Conservation (phyloP, 139 green algal genomes). For the Ettlia oleoabundans region DNA sequence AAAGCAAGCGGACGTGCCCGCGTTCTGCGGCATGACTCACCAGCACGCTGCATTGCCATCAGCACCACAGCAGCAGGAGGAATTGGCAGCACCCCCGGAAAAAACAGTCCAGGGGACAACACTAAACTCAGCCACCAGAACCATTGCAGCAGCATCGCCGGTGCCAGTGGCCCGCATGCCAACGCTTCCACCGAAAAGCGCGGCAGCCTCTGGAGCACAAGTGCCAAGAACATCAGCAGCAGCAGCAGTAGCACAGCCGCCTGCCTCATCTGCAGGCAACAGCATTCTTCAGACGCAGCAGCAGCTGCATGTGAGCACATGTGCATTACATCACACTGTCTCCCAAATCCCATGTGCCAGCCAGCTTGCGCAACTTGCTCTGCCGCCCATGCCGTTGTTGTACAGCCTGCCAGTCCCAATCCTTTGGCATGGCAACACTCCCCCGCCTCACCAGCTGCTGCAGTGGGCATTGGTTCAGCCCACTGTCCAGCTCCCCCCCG, state of each 20-base stretch:
- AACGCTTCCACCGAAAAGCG: neutral
- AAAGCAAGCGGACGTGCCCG: neutral
- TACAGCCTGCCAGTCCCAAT: too few species aligned
- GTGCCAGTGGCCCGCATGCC: constrained; percentile 17
- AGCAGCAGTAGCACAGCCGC: neutral
- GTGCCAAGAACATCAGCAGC: too few species aligned
- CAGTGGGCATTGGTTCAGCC: neutral
- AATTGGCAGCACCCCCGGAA: neutral
- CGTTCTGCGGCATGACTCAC: constrained; percentile 9
- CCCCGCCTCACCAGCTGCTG: too few species aligned
- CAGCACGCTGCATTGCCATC: neutral
- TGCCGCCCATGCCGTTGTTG: too few species aligned
- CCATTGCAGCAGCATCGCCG: neutral
- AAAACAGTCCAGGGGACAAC: too few species aligned
- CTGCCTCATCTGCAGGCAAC: neutral
- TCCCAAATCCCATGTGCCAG: neutral
- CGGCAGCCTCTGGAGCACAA: too few species aligned
- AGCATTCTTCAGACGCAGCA: constrained; percentile 20
- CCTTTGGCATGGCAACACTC: too few species aligned
- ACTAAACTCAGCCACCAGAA: too few species aligned
- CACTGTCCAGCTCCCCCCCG: neutral
- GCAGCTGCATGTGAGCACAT: constrained; percentile 25
- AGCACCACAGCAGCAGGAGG: neutral
- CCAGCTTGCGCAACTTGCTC: neutral
- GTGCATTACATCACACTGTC: neutral